Percentiles rank a stretch among this genome's conserved stretches.
Evolutionary conservation across 495 filamentous ascomycete species (phyloP).

Genomic region (Xylaria flabelliformis): DNA sequence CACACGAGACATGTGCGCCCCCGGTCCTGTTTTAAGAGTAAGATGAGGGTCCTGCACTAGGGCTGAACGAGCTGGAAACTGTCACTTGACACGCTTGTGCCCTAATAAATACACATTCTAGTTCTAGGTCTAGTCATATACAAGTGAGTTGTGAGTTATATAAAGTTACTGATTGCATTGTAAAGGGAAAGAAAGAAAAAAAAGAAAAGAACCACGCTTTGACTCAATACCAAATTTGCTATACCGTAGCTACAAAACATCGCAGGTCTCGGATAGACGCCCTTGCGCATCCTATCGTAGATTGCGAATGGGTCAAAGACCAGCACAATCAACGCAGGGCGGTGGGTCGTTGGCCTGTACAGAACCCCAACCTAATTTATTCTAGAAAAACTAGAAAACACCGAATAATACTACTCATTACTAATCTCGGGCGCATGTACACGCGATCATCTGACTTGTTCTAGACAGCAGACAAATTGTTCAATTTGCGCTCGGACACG

Average conservation of each 20-base stretch:
- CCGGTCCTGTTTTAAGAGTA: constrained; percentile 7
- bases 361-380: constrained; percentile 21
- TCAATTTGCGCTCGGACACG: constrained; percentile 10
- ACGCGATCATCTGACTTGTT: constrained; percentile 28
- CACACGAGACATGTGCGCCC: neutral
- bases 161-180: too few relatives aligned
- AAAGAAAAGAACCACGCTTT: neutral
- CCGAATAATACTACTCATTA: constrained; percentile 9
- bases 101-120: neutral
- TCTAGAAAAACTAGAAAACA: constrained; percentile 16
- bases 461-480: neutral
- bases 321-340: constrained; percentile 1
- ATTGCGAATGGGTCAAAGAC: constrained; percentile 11
- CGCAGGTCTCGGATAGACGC: neutral
- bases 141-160: neutral
- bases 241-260: neutral
- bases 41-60: constrained; percentile 6
- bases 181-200: neutral
- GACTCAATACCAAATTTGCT: neutral
- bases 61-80: constrained; percentile 19
- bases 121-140: neutral
- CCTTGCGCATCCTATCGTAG: constrained; percentile 5
- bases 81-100: constrained; percentile 8
- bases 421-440: constrained; percentile 25
- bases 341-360: constrained; percentile 6